Evolutionary conservation across 345 rosid genomes (phyloP), one percentile per base, ranked within the genome.

Genomic region (Theobroma cacao): DNA sequence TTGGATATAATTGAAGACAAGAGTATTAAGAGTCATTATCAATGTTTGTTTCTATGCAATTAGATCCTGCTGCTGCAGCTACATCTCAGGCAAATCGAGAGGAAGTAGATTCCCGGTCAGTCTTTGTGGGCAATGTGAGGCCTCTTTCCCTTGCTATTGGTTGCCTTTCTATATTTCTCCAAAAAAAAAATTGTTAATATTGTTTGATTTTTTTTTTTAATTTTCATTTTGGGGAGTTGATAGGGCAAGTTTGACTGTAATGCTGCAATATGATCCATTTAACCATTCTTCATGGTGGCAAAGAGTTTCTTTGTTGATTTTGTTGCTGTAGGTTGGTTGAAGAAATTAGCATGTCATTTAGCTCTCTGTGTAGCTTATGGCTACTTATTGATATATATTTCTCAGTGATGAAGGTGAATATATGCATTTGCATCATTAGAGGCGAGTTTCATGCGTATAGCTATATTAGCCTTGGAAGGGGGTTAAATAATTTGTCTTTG

Each of bases 101-200:
- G 82, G 96, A 91, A 85, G 83, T 91, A 31, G 96, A 91, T 87
- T 82, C 92, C 47, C 90, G 96, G 59, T 91, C 96, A 3, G 75
- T 91, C 67, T 91, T 91, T 68, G 91, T 91, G 76, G 96, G 96
- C 84, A 91, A 91, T 86, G 96, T 90, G 84, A 90, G 96, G 80
- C 65, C 41, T 76, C 79, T 81, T 75, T 71, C 77, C 52, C 84
- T 58, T 52, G 11, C 79, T 75, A 34, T 52, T 70, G 31, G 12
- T 71, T 82, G 62, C 43, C 48, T 65, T 73, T 63, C 28, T 24
- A 62, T 36, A 55, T 11, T 41, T 5, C 38, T 5, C 34, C 11
- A 48, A 26, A 30, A 18, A 30, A 20, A 8, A 15, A n/a, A n/a
- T n/a, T 26, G 18, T 62, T 18, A 60, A 24, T 28, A 31, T 17